phyloP scores from a whole-genome alignment of 176 grass and related monocot species.

The Musa beccarii region DNA sequence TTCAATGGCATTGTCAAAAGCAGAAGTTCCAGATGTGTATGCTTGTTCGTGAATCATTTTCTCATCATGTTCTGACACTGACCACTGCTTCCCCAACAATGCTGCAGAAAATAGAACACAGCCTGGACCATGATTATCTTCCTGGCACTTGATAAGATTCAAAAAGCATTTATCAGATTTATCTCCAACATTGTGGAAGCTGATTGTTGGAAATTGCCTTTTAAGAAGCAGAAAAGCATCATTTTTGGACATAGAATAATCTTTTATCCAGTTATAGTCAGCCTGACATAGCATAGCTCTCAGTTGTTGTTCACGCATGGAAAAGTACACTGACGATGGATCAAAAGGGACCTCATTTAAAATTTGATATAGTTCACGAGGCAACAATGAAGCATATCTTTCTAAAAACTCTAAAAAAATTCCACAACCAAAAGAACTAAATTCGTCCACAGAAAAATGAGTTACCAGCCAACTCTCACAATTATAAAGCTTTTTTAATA shows the following conservation, averaged over 20 bases:
- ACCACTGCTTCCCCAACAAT: slow-evolving; percentile 66
- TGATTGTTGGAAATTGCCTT: slow-evolving; percentile 72
- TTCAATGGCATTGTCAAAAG: slow-evolving; percentile 47
- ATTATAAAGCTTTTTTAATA: slow-evolving; percentile 46
- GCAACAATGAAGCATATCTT: slow-evolving; percentile 44
- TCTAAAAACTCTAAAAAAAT: slow-evolving; percentile 73
- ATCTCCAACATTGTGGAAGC: slow-evolving; percentile 40
- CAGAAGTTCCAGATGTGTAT: slow-evolving; percentile 33
- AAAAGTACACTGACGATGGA: slow-evolving; percentile 36
- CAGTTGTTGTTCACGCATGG: slow-evolving; percentile 51
- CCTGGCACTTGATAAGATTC: slow-evolving; percentile 28
- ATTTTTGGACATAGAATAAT: slow-evolving; percentile 35
- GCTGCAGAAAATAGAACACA: slow-evolving; percentile 57
- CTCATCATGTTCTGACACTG: slow-evolving; percentile 19
- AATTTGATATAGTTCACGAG: slow-evolving; percentile 35
- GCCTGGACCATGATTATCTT: slow-evolving; percentile 34
- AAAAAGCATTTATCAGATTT: slow-evolving; percentile 29
- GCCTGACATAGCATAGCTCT: slow-evolving; percentile 59
- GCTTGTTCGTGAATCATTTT: slow-evolving; percentile 30
- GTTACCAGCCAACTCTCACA: slow-evolving; percentile 53
- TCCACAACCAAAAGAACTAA: slow-evolving; percentile 69
- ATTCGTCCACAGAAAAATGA: slow-evolving; percentile 65
- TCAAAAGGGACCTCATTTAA: slow-evolving; percentile 30
- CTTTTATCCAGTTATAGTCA: slow-evolving; percentile 35
- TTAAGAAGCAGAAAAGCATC: slow-evolving; percentile 50